Percentiles rank a stretch among this genome's conserved stretches.
phyloP scores from a whole-genome alignment of 202 grass and related monocot species.

The Schoenoplectus tabernaemontani region DNA sequence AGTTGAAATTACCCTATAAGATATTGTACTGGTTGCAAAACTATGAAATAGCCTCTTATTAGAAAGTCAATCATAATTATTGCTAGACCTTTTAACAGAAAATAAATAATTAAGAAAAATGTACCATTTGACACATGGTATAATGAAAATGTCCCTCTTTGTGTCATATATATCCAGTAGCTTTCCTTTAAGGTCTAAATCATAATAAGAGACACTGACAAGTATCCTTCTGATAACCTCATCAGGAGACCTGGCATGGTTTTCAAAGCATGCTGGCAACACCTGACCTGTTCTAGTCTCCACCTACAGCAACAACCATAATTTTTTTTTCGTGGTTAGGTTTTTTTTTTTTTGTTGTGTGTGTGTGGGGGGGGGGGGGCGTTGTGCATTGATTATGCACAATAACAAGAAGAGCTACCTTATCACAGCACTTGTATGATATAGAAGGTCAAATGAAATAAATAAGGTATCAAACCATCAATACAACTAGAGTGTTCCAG shows the following conservation, averaged over 20 bases:
- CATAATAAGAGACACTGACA: slow-evolving; percentile 49
- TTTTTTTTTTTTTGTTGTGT: too few species aligned
- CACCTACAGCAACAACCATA: slow-evolving; percentile 27
- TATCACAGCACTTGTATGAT: background rate
- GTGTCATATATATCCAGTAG: slow-evolving; percentile 83
- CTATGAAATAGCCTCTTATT: background rate
- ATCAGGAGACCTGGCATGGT: slow-evolving; percentile 58
- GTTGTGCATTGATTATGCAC: background rate
- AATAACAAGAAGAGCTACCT: too few species aligned
- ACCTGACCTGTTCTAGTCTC: slow-evolving; percentile 58
- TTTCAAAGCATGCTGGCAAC: slow-evolving; percentile 60
- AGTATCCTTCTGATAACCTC: slow-evolving; percentile 82
- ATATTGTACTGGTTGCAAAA: background rate
- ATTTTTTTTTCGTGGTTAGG: too few species aligned
- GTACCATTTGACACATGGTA: slow-evolving; percentile 55
- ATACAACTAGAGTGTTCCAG: too few species aligned
- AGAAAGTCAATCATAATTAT: background rate
- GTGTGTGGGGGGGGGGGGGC: too few species aligned
- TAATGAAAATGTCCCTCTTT: slow-evolving; percentile 37
- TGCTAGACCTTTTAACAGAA: background rate
- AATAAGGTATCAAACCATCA: background rate
- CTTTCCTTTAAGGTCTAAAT: slow-evolving; percentile 56
- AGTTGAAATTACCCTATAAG: background rate
- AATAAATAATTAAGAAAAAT: background rate
- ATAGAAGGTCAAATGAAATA: background rate